phyloP scores from a whole-genome alignment of 116 monocot genomes.

The Dioscorea cayenensis region DNA sequence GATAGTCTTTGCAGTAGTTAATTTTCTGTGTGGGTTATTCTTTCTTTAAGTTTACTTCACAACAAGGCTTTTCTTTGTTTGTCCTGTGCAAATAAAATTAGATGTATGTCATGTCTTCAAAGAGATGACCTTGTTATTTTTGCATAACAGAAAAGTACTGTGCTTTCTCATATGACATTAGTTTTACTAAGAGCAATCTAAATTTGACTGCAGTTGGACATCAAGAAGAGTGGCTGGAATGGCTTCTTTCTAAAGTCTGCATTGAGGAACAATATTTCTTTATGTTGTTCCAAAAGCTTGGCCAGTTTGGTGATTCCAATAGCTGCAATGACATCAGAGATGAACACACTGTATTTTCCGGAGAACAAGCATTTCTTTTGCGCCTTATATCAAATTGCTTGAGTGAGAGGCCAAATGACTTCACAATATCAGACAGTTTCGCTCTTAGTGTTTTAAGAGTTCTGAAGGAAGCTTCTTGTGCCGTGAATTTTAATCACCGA shows the following conservation, averaged over 20 bases:
- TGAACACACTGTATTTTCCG: not conserved
- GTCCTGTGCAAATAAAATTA: not conserved
- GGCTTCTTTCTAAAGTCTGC: slow-evolving; percentile 61
- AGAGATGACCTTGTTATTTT: not conserved
- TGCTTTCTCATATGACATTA: not conserved
- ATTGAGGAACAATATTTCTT: slow-evolving; percentile 49
- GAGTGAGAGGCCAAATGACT: slow-evolving; percentile 34
- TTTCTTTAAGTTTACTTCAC: not conserved
- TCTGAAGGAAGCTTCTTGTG: slow-evolving; percentile 29
- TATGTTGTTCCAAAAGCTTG: slow-evolving; percentile 31
- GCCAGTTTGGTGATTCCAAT: not conserved
- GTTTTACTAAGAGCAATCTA: not conserved
- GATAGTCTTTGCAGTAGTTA: not conserved
- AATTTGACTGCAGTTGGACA: slow-evolving; percentile 38
- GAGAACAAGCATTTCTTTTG: slow-evolving; percentile 56
- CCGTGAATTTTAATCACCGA: slow-evolving; percentile 39
- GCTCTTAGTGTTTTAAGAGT: slow-evolving; percentile 26
- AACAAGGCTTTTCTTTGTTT: not conserved
- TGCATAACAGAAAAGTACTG: not conserved
- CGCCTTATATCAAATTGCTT: slow-evolving; percentile 47
- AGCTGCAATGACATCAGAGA: not conserved
- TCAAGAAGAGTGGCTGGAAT: slow-evolving; percentile 60
- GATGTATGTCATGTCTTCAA: not conserved
- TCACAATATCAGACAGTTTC: slow-evolving; percentile 32
- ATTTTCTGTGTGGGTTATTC: not conserved